Base-by-base conservation (phyloP, 2,329 filamentous ascomycete species). In the Ceratocystis cacaofunesta region DNA sequence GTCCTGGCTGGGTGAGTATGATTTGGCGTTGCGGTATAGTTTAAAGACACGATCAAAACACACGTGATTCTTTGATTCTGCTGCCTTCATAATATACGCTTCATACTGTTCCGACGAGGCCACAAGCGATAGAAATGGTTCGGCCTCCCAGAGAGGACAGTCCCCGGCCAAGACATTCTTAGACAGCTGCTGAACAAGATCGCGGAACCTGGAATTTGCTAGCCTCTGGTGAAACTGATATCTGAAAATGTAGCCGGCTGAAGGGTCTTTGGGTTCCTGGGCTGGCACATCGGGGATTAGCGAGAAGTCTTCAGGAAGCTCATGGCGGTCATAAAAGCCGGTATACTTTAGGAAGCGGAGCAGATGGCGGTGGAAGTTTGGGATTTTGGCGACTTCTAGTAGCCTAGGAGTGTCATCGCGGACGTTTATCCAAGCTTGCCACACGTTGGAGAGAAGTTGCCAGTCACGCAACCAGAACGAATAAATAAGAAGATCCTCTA, bases 391-490 rank as follows among this genome's bases (percentile, higher is more conserved):
- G 12, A 66, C 41, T 36, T 68, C 66, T 6, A 28, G 12, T 10
- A 67, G 32, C 19, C n/a, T n/a, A 7, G 66, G 66, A 5, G 63
- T 65, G 25, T 67, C 66, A 6, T 25, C 15, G 19, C 66, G 66
- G 2, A 67, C 32, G 17, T 60, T 62, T 28, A 65, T 62, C 66
- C 66, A 67, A 6, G 63, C 44, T 30, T 67, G 63, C 66, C 66
- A 67, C 8, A 65, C 32, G 30, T 65, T 65, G 5, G 48, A 46
- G 17, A 67, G 52, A 22, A 67, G 63, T 36, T 57, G 60, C 66
- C 66, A 67, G 15, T 67, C 66, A 19, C 52, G 63, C 5, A 67
- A 25, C 66, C 66, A 67, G 17, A 67, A 65, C 22, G 66, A 63
- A 44, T 67, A 67, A 19, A 65, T 65, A 2, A 67, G 58, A 19